phyloP scores from a whole-genome alignment of 2,329 filamentous ascomycete genomes.

The Pyrenochaeta sp. region DNA sequence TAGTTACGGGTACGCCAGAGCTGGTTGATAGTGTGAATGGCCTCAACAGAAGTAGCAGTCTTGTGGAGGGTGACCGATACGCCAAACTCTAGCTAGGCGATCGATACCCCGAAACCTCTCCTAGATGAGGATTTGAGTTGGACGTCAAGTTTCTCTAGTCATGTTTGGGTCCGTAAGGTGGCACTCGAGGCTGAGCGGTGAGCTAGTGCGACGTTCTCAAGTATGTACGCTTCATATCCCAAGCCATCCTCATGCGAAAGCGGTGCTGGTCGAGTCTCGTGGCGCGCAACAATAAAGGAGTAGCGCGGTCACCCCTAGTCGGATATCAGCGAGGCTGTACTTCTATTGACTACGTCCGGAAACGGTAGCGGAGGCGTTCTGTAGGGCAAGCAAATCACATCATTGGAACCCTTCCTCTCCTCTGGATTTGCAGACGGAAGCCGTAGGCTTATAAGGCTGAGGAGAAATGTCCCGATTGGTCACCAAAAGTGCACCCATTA shows the following conservation, averaged over 20 bases:
- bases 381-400: slow-evolving; percentile 15
- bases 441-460: slow-evolving; percentile 31
- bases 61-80: background rate
- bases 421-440: slow-evolving; percentile 14
- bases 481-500: slow-evolving; percentile 12
- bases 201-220: slow-evolving; percentile 27
- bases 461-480: slow-evolving; percentile 35
- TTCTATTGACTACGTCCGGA: slow-evolving; percentile 24
- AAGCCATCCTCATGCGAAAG: slow-evolving; percentile 13
- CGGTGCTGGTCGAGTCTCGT: slow-evolving; percentile 21
- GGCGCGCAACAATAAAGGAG: slow-evolving; percentile 18
- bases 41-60: background rate
- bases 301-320: slow-evolving; percentile 21
- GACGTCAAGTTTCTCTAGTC: slow-evolving; percentile 2
- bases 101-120: slow-evolving; percentile 14
- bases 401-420: slow-evolving; percentile 5
- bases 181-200: slow-evolving; percentile 31
- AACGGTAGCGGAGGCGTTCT: slow-evolving; percentile 16
- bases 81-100: slow-evolving; percentile 6
- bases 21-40: slow-evolving; percentile 13
- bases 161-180: slow-evolving; percentile 13
- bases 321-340: slow-evolving; percentile 34
- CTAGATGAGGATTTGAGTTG: background rate
- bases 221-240: slow-evolving; percentile 24
- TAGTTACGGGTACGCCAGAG: background rate